Evolutionary conservation across 2,329 filamentous ascomycete species (phyloP).

Genomic region (Fusarium hostae): DNA sequence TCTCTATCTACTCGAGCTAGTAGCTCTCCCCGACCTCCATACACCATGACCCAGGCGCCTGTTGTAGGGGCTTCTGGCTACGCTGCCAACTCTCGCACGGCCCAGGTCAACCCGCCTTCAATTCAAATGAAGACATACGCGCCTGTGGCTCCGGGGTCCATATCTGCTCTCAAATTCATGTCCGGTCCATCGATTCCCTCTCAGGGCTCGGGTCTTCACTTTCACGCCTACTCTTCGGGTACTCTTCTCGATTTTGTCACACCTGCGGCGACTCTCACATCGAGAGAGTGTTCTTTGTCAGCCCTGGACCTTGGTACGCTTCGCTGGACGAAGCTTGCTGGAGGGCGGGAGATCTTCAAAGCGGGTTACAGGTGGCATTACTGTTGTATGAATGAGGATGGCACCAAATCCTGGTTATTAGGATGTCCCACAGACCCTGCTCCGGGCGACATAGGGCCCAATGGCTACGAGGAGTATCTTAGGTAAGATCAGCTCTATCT

Average conservation of each 20-base stretch:
- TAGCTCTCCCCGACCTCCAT: slow-evolving; percentile 64
- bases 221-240: slow-evolving; percentile 93
- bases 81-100: slow-evolving; percentile 74
- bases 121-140: slow-evolving; percentile 78
- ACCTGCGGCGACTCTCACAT: slow-evolving; percentile 85
- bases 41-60: slow-evolving; percentile 60
- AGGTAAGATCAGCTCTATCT: slow-evolving; percentile 54
- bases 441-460: slow-evolving; percentile 72
- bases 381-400: slow-evolving; percentile 93
- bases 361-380: slow-evolving; percentile 97
- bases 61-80: slow-evolving; percentile 71
- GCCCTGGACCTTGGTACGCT: slow-evolving; percentile 87
- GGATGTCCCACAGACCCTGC: slow-evolving; percentile 83
- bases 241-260: slow-evolving; percentile 95
- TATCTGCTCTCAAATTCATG: slow-evolving; percentile 90
- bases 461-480: slow-evolving; percentile 87
- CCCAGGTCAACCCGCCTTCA: slow-evolving; percentile 73
- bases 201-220: slow-evolving; percentile 91
- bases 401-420: slow-evolving; percentile 96
- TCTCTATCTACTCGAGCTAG: slow-evolving; percentile 53
- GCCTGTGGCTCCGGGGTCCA: slow-evolving; percentile 86
- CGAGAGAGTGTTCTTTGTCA: slow-evolving; percentile 89
- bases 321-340: slow-evolving; percentile 94
- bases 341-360: slow-evolving; percentile 93
- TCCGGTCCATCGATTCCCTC: slow-evolving; percentile 83